Conservation (phyloP, 1,284 basidiomycete genomes). For the Trichosporon sp. region DNA sequence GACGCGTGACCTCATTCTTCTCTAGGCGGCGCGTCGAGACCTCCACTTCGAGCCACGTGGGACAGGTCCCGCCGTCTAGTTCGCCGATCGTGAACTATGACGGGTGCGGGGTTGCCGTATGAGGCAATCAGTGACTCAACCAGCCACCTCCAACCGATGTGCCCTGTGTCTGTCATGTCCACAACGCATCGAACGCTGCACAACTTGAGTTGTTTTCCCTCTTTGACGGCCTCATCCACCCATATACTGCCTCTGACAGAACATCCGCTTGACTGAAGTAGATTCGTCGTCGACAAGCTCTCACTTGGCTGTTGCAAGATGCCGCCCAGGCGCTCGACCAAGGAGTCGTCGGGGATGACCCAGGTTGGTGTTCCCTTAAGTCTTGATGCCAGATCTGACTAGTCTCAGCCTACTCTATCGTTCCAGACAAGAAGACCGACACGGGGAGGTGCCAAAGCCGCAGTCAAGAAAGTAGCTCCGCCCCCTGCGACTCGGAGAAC, state of each 20-base stretch:
- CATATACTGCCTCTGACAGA: not conserved
- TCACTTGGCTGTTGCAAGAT: too few species aligned
- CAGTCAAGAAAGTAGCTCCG: constrained; percentile 1
- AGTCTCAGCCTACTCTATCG: constrained; percentile 25
- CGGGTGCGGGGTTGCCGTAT: not conserved
- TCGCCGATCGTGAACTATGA: not conserved
- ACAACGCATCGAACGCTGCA: not conserved
- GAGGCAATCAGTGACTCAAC: constrained; percentile 1
- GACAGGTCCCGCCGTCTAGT: not conserved
- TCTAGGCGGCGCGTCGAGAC: not conserved
- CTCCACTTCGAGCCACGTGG: not conserved
- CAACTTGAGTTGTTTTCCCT: not conserved
- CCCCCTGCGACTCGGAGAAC: not conserved
- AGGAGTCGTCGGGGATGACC: constrained; percentile 19
- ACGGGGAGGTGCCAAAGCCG: constrained; percentile 7
- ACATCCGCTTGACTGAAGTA: not conserved
- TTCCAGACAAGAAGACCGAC: constrained; percentile 22
- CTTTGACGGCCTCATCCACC: not conserved
- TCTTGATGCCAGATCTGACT: not conserved
- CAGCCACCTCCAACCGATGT: not conserved
- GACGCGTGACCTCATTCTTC: not conserved
- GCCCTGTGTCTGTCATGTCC: constrained; percentile 9
- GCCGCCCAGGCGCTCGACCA: constrained; percentile 21
- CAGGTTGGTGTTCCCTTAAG: constrained; percentile 14
- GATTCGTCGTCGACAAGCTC: too few species aligned